A percentile compares a stretch with the other conserved stretches of the same genome.
Evolutionary conservation across 2,329 filamentous ascomycete species (phyloP).

Genomic region (Trichoderma afroharzianum): DNA sequence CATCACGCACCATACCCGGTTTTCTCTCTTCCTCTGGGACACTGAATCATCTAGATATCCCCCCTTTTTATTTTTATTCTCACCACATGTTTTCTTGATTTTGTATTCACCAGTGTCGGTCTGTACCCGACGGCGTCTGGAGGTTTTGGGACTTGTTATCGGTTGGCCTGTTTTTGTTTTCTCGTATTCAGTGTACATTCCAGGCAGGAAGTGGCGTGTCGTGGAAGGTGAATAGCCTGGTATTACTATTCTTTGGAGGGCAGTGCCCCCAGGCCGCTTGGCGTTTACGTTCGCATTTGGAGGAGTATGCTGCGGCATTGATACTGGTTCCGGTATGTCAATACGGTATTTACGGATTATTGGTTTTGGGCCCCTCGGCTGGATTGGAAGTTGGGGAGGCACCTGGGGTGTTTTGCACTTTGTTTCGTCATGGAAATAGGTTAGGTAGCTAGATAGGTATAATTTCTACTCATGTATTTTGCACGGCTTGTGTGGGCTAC

Average conservation of each 20-base stretch:
- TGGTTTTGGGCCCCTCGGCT: not conserved
- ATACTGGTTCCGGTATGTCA: not conserved
- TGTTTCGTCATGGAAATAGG: not conserved
- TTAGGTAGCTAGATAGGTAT: constrained; percentile 8
- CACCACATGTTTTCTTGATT: constrained; percentile 8
- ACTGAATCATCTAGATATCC: constrained; percentile 15
- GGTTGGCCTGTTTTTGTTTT: not conserved
- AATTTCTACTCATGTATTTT: constrained; percentile 10
- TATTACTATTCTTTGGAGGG: not conserved
- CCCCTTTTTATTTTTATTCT: not conserved
- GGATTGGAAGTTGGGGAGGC: not conserved
- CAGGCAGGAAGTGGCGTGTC: constrained; percentile 5
- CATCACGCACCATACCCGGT: constrained; percentile 5
- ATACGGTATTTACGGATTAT: not conserved
- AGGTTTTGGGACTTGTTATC: constrained; percentile 1
- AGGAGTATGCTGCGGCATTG: not conserved
- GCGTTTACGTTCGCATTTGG: constrained; percentile 6
- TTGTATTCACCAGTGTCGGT: constrained; percentile 11
- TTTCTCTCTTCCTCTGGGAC: not conserved
- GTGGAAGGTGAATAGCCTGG: not conserved
- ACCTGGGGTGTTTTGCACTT: not conserved
- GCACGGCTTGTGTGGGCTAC: not conserved
- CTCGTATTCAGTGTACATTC: not conserved
- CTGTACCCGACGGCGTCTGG: constrained; percentile 13
- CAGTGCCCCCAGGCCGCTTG: not conserved